A percentile compares a stretch with the other conserved stretches of the same genome.
Conservation (phyloP, 2,329 filamentous ascomycete species). For the Pyrenochaeta sp. region DNA sequence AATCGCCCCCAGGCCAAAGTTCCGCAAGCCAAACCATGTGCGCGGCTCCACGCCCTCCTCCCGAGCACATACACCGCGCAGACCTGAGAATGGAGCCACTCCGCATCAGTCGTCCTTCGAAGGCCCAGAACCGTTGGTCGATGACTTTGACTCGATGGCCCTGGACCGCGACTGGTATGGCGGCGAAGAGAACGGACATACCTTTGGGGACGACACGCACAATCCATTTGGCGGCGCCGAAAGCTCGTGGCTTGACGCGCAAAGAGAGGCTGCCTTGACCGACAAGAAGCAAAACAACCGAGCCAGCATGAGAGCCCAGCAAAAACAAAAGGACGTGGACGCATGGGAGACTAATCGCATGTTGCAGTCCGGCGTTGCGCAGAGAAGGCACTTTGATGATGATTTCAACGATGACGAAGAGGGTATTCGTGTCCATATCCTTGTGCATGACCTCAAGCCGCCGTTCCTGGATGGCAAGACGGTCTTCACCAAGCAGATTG, state of each 20-base stretch:
- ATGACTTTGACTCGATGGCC: slow-evolving; percentile 73
- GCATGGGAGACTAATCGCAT: slow-evolving; percentile 99
- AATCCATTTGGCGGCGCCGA: slow-evolving; percentile 86
- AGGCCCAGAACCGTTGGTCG: slow-evolving; percentile 66
- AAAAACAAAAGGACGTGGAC: slow-evolving; percentile 93
- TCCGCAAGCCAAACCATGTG: slow-evolving; percentile 43
- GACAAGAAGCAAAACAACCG: slow-evolving; percentile 81
- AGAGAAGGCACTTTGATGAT: slow-evolving; percentile 79
- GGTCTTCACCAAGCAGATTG: slow-evolving; percentile 96
- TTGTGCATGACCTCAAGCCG: slow-evolving; percentile 92
- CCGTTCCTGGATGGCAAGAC: slow-evolving; percentile 94
- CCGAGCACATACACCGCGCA: slow-evolving; percentile 45
- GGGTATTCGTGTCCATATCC: slow-evolving; percentile 82
- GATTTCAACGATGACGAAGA: slow-evolving; percentile 94
- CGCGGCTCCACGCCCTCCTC: slow-evolving; percentile 39
- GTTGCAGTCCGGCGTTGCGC: slow-evolving; percentile 94
- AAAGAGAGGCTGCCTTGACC: slow-evolving; percentile 73
- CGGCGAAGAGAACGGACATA: slow-evolving; percentile 83
- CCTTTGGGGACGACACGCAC: slow-evolving; percentile 89
- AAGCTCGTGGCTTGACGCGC: slow-evolving; percentile 75
- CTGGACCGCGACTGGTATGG: slow-evolving; percentile 94
- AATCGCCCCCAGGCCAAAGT: slow-evolving; percentile 58
- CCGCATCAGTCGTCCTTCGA: slow-evolving; percentile 67
- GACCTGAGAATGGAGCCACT: slow-evolving; percentile 38
- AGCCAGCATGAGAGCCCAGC: slow-evolving; percentile 76